Evolutionary conservation across 345 rosid species (phyloP).

Genomic region (Hibiscus tridactylites): DNA sequence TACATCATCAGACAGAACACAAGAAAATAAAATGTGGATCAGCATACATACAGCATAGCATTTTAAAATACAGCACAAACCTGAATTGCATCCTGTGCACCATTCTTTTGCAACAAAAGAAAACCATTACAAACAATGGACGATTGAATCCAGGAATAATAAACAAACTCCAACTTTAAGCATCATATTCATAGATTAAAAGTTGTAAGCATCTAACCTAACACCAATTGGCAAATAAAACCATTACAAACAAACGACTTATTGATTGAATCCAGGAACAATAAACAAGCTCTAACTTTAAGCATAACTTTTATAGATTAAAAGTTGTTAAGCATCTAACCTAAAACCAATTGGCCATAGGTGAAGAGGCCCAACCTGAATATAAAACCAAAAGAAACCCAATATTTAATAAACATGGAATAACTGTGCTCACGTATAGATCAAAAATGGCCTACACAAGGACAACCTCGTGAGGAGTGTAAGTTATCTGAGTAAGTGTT

Average conservation of each 20-base stretch:
- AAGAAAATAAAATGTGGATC: background rate
- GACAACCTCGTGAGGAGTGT: background rate
- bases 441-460: background rate
- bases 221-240: background rate
- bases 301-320: background rate
- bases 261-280: background rate
- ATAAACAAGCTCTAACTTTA: background rate
- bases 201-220: background rate
- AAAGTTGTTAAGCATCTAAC: background rate
- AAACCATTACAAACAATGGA: background rate
- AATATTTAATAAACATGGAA: background rate
- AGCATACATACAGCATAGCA: constrained; percentile 2
- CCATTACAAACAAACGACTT: background rate
- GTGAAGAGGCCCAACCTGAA: background rate
- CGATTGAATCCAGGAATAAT: background rate
- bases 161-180: background rate
- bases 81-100: too few species aligned
- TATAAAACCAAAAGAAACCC: background rate
- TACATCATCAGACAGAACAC: background rate
- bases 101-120: too few species aligned
- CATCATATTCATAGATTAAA: background rate
- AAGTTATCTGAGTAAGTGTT: too few species aligned
- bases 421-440: background rate
- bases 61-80: background rate
- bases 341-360: background rate